Evolutionary conservation across 2,329 filamentous ascomycete genomes (phyloP), one percentile per base, ranked within the genome.

Genomic region (Alternaria conjuncta): DNA sequence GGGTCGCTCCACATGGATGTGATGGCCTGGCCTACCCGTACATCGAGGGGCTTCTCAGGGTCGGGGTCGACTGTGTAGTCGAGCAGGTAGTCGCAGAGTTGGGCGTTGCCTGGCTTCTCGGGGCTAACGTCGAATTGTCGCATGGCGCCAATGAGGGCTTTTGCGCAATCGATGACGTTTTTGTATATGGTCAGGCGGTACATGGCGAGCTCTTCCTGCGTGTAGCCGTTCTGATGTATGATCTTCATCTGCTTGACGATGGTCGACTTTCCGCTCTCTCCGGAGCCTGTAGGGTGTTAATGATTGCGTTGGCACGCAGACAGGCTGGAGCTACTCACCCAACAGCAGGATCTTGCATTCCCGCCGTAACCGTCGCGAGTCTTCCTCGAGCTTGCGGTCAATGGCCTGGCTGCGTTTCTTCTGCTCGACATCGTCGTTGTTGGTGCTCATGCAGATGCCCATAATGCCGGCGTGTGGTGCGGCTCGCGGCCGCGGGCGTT

Each of bases 201-300:
- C 79, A 97, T 91, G 75, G 92, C 92, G 54, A 98, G 86, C 82
- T 99, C 96, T 75, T 98, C 95, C 71, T 93, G 89, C 11, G 93
- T 94, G 82, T 99, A 99, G 65, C 96, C 96, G 83, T 97, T 97
- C 75, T 98, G 91, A 78, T 99, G 96, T 77, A 99, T 98, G 74
- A 99, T 99, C 84, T 98, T 99, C 96, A 99, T 99, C 86, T 99
- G 96, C 83, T 99, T 99, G 72, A 99, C 96, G 75, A 99, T 98
- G 10, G 96, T 99, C 62, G 96, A 98, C 83, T 99, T 99, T 72
- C 96, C 96, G 82, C 95, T 98, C 84, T 99, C 96, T 70, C 96
- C 96, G 70, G 96, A 98, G 70, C 96, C 96, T 97, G 79, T 53
- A 64, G 55, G 30, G 46, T 46, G 73, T 80, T 79, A 80, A 77